Evolutionary conservation across 768 basidiomycete genomes (phyloP), one percentile per base, ranked within the genome.

Genomic region (Pisolithus tinctorius): DNA sequence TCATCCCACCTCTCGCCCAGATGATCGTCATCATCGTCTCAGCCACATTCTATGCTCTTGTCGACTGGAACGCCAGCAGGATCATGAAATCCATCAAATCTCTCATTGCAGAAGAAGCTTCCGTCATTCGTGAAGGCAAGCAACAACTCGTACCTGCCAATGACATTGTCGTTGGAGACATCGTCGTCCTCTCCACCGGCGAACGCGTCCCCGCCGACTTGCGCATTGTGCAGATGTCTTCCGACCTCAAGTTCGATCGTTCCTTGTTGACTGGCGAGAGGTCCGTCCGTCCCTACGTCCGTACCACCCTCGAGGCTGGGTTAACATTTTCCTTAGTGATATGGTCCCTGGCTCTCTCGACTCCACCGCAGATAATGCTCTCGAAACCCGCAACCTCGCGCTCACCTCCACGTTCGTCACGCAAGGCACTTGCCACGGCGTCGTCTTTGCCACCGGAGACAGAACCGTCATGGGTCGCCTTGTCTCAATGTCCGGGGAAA

Each of bases 161-260:
- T 38, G 75, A 81, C 44, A 73, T 84, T 27, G 73, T 84, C 1
- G 79, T 80, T 0, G 80, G 80, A 10, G 80, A 82, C 55, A 63
- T 82, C 31, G 71, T 81, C 49, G 69, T 70, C 3, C 78, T 82
- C 58, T 61, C 69, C 29, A 74, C 79, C 2, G 80, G 80, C 16
- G 78, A 82, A 55, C 73, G 81, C 10, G 71, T 82, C 5, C 81
- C 81, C 6, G 80, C 82, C 0, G 83, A 84, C 56, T 65, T 82
- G 27, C 74, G 82, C 25, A 69, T 84, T 8, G 71, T 81, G 37
- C 62, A 76, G 11, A 73, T 73, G 53, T 76, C 78, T 1, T 71
- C 72, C 5, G 81, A 81, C 54, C 64, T 81, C 50, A 71, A 72
- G 30, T 71, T 81, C 43, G 80, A 82, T 50, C 71, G 79, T 9